Evolutionary conservation across 1,284 basidiomycete genomes (phyloP).

Genomic region (Cystobasidium pallidum): DNA sequence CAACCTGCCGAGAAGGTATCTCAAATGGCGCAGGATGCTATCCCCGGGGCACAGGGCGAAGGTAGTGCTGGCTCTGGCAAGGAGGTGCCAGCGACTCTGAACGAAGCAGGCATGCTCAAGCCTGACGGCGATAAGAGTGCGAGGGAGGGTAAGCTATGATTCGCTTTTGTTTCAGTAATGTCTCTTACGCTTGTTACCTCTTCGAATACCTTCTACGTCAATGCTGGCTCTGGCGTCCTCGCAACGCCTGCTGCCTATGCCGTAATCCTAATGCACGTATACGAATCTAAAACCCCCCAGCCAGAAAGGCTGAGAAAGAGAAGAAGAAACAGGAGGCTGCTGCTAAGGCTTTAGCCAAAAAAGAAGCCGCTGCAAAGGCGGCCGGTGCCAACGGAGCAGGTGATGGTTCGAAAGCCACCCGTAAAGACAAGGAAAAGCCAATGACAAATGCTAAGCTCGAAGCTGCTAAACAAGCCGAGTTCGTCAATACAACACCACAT

Average conservation of each 20-base stretch:
- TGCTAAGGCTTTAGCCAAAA: conserved; percentile 55
- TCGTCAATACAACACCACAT: conserved; percentile 81
- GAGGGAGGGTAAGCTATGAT: conserved; percentile 12
- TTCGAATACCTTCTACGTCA: no score
- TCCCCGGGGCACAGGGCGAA: conserved; percentile 9
- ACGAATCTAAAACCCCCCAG: no score
- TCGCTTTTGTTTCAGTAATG: not conserved
- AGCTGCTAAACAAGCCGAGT: conserved; percentile 66
- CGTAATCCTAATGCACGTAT: not conserved
- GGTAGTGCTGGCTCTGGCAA: conserved; percentile 9
- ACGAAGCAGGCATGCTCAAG: conserved; percentile 11
- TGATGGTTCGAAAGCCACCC: conserved; percentile 73
- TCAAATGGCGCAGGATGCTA: conserved; percentile 7
- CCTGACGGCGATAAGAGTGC: conserved; percentile 33
- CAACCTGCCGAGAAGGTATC: conserved; percentile 18
- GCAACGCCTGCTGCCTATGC: not conserved
- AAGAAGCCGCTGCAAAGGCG: conserved; percentile 63
- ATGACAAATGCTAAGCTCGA: conserved; percentile 56
- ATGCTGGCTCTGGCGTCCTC: no score
- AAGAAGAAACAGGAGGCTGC: conserved; percentile 40
- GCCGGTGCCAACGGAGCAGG: conserved; percentile 49
- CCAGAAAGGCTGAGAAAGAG: conserved; percentile 42
- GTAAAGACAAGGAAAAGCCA: conserved; percentile 63
- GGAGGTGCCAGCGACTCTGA: conserved; percentile 27
- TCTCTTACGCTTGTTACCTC: no score